Evolutionary conservation across 768 basidiomycete species (phyloP), one percentile per base, ranked within the genome.

Genomic region (Suillus discolor): DNA sequence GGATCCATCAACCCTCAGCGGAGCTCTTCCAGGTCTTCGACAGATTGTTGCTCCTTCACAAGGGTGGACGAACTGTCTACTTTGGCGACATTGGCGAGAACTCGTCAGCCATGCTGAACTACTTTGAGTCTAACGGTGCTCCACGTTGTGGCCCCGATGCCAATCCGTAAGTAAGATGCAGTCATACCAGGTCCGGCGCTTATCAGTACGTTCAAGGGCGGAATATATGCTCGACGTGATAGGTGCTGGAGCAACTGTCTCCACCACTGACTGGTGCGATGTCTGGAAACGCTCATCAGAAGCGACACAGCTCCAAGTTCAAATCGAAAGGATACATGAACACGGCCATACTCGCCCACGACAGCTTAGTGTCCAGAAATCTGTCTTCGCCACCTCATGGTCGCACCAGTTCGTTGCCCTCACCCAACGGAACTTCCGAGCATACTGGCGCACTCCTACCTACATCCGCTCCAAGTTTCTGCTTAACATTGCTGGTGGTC

Each of bases 1-100:
- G 51, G 6, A 94, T 96, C 70, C 93, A 94, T 67, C 94, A 69
- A 66, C 81, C 81, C 16, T 80, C 80, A 61, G 81, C 83, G 15
- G 71, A 82, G 60, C 72, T 84, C 4, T 83, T 84, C 77, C 80
- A 83, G 71, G 77, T 75, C 60, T 84, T 85, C 67, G 84, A 85
- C 66, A 75, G 82, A 20, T 73, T 86, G 0, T 71, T 84, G 18
- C 76, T 83, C 31, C 75, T 84, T 6, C 76, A 81, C 44, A 73
- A 78, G 28, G 84, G 85, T 53, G 85, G 85, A 57, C 75, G 88
- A 69, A 87, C 83, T 8, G 88, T 88, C 6, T 91, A 89, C 75
- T 89, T 88, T 67, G 89, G 89, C 16, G 71, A 71, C 51, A 65
- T 65, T 38, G 62, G 63, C 28, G 62, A 65, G 34, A 42, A 34